Conservation (phyloP, 768 basidiomycete genomes). For the Lactarius quietus region DNA sequence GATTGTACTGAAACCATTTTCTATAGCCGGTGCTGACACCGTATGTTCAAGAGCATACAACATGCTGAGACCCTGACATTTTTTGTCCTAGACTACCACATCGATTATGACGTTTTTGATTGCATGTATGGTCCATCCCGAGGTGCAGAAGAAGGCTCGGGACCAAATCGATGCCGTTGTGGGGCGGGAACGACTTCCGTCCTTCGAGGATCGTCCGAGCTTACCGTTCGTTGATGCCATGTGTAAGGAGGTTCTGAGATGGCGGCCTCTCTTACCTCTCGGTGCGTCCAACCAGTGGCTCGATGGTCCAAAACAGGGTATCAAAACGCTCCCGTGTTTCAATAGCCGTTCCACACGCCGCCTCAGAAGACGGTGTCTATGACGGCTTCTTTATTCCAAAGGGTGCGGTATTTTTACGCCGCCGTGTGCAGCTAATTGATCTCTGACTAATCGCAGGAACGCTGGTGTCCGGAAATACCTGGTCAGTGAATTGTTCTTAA, state of each 20-base stretch:
- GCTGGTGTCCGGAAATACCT: background rate
- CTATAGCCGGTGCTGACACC: background rate
- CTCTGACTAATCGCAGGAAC: background rate
- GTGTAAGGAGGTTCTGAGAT: constrained; percentile 2
- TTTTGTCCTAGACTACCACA: constrained; percentile 2
- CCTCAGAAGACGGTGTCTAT: background rate
- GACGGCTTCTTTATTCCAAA: background rate
- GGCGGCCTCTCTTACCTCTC: constrained; percentile 2
- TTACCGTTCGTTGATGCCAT: constrained; percentile 3
- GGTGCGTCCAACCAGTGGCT: background rate
- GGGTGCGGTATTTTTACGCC: background rate
- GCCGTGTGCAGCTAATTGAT: background rate
- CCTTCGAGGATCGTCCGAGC: constrained; percentile 1
- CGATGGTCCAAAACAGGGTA: background rate
- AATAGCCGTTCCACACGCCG: background rate
- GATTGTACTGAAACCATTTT: background rate
- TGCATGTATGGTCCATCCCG: too few relatives aligned
- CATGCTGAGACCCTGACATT: background rate
- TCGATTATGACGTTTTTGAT: background rate
- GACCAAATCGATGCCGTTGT: constrained; percentile 27
- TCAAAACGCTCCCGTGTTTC: background rate
- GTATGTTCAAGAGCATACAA: background rate
- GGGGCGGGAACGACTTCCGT: constrained; percentile 24
- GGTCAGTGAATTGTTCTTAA: too few relatives aligned
- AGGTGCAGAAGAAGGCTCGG: background rate